These are phyloP conservation scores for Multifurca ochricompacta DNA, from an alignment of 768 basidiomycete species.

Conservation along the genomic window DNA sequence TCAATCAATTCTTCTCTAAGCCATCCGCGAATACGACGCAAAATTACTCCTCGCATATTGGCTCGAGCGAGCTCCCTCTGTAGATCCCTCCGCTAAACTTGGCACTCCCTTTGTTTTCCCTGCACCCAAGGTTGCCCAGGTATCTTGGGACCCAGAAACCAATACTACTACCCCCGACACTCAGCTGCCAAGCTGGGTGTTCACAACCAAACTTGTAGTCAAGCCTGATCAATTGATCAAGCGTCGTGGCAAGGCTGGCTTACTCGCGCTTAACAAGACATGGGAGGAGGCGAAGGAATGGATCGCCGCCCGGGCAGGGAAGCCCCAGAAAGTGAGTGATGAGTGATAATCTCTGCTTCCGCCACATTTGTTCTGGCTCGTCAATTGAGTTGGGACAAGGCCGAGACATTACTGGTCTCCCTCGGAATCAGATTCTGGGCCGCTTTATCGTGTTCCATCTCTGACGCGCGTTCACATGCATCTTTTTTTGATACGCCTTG, in stretches of 20 bases:
- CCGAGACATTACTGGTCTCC: constrained; percentile 1
- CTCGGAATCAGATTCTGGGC: not conserved
- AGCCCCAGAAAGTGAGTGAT: constrained; percentile 74
- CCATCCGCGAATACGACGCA: constrained; percentile 97
- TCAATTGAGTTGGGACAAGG: constrained; percentile 1
- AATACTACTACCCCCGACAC: constrained; percentile 50
- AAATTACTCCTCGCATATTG: constrained; percentile 97
- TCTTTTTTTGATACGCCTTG: constrained; percentile 1
- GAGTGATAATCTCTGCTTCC: not conserved
- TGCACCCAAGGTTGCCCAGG: constrained; percentile 73
- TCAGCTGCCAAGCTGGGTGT: constrained; percentile 72
- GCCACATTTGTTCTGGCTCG: not conserved
- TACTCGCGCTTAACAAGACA: constrained; percentile 88
- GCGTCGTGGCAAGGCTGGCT: constrained; percentile 96
- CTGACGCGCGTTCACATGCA: not conserved
- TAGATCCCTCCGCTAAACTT: constrained; percentile 53
- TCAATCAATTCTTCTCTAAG: constrained; percentile 28
- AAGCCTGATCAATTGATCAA: constrained; percentile 99
- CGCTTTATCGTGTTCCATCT: constrained; percentile 4
- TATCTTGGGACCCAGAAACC: constrained; percentile 73
- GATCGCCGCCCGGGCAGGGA: constrained; percentile 85
- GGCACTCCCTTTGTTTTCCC: constrained; percentile 56
- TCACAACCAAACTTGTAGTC: constrained; percentile 80
- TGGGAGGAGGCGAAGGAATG: constrained; percentile 85
- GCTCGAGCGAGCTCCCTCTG: constrained; percentile 83